These are phyloP conservation scores for Coemansia sp. DNA, from an alignment of 192 early-diverging fungal species.

Conservation along the genomic window DNA sequence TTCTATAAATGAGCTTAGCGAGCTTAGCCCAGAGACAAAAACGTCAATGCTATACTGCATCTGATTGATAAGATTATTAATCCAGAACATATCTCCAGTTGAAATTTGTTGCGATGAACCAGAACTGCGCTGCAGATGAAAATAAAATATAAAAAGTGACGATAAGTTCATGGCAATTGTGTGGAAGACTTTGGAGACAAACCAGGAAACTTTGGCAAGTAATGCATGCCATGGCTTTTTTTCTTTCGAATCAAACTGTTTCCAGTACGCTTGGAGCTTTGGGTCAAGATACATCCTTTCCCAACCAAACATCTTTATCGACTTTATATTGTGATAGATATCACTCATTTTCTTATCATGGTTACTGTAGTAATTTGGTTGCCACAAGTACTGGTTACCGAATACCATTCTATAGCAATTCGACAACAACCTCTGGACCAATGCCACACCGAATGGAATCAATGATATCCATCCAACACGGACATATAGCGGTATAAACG, in stretches of 20 bases:
- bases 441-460: too few relatives aligned
- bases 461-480: too few relatives aligned
- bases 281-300: conserved; percentile 39
- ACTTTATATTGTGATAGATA: conserved; percentile 27
- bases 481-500: too few relatives aligned
- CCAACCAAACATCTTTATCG: conserved; percentile 51
- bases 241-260: background rate
- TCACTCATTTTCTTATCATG: conserved; percentile 16
- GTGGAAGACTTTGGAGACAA: background rate
- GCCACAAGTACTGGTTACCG: too few relatives aligned
- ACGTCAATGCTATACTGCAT: background rate
- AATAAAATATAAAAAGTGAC: conserved; percentile 17
- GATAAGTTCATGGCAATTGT: conserved; percentile 10
- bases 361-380: background rate
- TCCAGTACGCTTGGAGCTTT: conserved; percentile 5
- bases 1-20: background rate
- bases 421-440: too few relatives aligned
- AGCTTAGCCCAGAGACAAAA: too few relatives aligned
- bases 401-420: too few relatives aligned
- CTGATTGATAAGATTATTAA: conserved; percentile 5
- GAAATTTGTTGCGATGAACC: conserved; percentile 2
- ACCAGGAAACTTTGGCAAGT: conserved; percentile 14
- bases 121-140: conserved; percentile 4
- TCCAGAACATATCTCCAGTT: conserved; percentile 27
- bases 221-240: conserved; percentile 35